Base-by-base conservation (phyloP, 2,329 filamentous ascomycete species). In the Trichoderma asperellum region DNA sequence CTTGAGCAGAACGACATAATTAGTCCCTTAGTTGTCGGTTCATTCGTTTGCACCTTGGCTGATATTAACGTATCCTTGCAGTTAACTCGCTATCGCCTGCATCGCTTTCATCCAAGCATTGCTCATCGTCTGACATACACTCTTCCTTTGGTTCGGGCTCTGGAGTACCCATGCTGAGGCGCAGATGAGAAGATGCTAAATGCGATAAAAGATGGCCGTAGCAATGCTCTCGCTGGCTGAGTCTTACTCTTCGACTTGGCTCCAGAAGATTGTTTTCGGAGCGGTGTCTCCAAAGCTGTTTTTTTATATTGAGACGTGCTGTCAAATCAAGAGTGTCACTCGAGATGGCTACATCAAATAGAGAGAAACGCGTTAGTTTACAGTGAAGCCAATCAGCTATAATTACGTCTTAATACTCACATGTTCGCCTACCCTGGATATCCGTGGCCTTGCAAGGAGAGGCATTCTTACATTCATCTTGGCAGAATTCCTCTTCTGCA, bases 181-280 rank as follows among this genome's bases (percentile, higher is more conserved):
- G 53, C 14, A 5, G 40, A 0, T 34, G 53, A n/a, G 29, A 21
- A 2, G 53, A 18, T n/a, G 53, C 29, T 8, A 14, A 35, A 58
- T 58, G 14, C 4, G 34, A 21, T 5, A 58, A 27, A 29, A 35
- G 8, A 14, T 47, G 53, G 2, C 53, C 53, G 8, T 58, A 27
- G 12, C 53, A 40, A 12, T 57, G 52, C n/a, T 35, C 60, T 40
- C 43, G 24, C 2, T n/a, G 62, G 4, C 14, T 2, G 34, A 21
- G 2, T 5, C 8, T 64, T 43, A 24, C 14, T 35, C 55, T 66
- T 24, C 62, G 35, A 24, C 27, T 40, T 24, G 37, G 27, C 6
- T 57, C 53, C 5, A 47, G 5, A 16, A 66, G 53, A 18, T 66
- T 66, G 53, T 66, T 57, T 32, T 66, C 62, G 5, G 62, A 66